These are phyloP conservation scores for Phytophthora ohioensis DNA, from an alignment of 352 stramenopile genomes.

Conservation along the genomic window DNA sequence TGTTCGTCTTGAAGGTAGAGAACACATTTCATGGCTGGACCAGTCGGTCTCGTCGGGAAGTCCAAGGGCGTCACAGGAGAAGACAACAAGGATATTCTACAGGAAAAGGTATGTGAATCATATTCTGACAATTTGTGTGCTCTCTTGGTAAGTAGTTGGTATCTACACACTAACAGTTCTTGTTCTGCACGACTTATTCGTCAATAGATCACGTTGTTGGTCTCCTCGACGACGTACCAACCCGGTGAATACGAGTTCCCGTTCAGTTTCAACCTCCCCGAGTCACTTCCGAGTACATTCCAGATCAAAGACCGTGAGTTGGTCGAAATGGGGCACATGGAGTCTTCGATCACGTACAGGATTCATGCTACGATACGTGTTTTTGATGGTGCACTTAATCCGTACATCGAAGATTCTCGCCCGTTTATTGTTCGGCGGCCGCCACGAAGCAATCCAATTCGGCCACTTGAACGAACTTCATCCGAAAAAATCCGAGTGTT, in stretches of 20 bases:
- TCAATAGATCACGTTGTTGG: conserved; percentile 11
- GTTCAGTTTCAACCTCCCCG: conserved; percentile 17
- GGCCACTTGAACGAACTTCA: conserved; percentile 9
- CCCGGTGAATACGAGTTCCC: conserved; percentile 18
- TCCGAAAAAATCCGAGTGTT: conserved; percentile 14
- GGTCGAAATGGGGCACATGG: conserved; percentile 20
- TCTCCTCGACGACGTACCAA: neutral
- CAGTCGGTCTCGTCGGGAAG: conserved; percentile 1
- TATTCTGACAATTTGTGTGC: neutral
- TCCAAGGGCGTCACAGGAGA: conserved; percentile 5
- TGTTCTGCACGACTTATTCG: neutral
- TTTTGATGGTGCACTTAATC: neutral
- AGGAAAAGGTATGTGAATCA: conserved; percentile 1
- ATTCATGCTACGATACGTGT: conserved; percentile 2
- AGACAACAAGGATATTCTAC: conserved; percentile 10
- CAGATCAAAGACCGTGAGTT: neutral
- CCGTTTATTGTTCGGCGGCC: conserved; percentile 9
- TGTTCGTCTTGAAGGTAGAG: conserved; percentile 16
- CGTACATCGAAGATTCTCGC: conserved; percentile 15
- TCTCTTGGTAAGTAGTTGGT: neutral
- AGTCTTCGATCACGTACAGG: conserved; percentile 21
- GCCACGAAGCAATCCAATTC: neutral
- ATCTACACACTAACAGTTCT: no score
- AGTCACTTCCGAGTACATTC: conserved; percentile 9
- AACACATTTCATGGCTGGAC: conserved; percentile 30